phyloP scores from a whole-genome alignment of 2,329 filamentous ascomycete genomes.

The Capronia americana region DNA sequence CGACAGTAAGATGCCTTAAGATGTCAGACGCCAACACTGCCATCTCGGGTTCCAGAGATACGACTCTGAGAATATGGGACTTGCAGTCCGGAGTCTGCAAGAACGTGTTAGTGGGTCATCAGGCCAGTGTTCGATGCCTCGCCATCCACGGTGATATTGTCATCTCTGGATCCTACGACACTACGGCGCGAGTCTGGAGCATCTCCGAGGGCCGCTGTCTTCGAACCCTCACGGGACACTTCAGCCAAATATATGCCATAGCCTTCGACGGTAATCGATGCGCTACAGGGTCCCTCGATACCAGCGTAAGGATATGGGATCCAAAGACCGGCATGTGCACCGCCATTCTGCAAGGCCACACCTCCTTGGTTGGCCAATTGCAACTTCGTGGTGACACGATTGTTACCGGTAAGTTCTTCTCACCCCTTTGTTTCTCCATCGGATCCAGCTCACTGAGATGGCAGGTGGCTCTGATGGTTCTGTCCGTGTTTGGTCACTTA shows the following conservation, averaged over 20 bases:
- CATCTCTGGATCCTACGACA: slow-evolving; percentile 98
- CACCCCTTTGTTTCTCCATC: not conserved
- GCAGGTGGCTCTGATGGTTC: slow-evolving; percentile 89
- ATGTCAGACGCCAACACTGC: slow-evolving; percentile 95
- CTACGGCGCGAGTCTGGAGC: slow-evolving; percentile 95
- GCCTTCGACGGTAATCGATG: slow-evolving; percentile 94
- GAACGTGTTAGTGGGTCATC: slow-evolving; percentile 91
- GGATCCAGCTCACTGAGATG: not conserved
- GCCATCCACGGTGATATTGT: slow-evolving; percentile 96
- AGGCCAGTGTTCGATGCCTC: slow-evolving; percentile 91
- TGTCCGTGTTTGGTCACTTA: slow-evolving; percentile 93
- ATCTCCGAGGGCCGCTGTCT: slow-evolving; percentile 94
- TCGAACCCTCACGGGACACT: slow-evolving; percentile 88
- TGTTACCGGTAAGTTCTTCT: slow-evolving; percentile 64
- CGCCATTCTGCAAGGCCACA: slow-evolving; percentile 94
- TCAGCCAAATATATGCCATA: slow-evolving; percentile 98
- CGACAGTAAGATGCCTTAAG: slow-evolving; percentile 93
- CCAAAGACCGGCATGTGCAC: slow-evolving; percentile 83
- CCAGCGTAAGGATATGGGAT: slow-evolving; percentile 97
- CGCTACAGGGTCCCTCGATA: slow-evolving; percentile 94
- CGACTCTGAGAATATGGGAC: slow-evolving; percentile 94
- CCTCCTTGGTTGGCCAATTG: slow-evolving; percentile 92
- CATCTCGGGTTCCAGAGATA: slow-evolving; percentile 95
- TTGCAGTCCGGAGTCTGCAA: slow-evolving; percentile 84
- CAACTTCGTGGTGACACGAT: slow-evolving; percentile 95